A percentile compares a stretch with the other conserved stretches of the same genome.
phyloP scores from a whole-genome alignment of 371 early-diverging fungal genomes.

The Mucor indicus region DNA sequence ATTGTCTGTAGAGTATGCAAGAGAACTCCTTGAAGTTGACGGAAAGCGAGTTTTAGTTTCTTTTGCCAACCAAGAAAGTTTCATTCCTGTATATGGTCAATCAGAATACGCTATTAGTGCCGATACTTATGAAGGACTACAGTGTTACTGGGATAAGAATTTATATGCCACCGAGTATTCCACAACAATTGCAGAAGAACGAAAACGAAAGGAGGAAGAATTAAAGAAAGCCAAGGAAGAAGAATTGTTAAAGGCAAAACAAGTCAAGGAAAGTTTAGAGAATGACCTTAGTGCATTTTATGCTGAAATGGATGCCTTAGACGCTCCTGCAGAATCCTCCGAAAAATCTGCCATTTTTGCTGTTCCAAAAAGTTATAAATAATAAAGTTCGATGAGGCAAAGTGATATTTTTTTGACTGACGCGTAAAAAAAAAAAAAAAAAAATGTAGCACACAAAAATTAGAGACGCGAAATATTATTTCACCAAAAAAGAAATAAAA shows the following conservation, averaged over 20 bases:
- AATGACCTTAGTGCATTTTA: slow-evolving; percentile 48
- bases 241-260: slow-evolving; percentile 12
- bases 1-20: slow-evolving; percentile 23
- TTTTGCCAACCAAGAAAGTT: slow-evolving; percentile 48
- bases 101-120: slow-evolving; percentile 44
- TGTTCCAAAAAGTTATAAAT: slow-evolving; percentile 42
- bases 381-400: too few species aligned
- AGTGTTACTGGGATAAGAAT: slow-evolving; percentile 55
- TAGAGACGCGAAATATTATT: background rate
- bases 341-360: slow-evolving; percentile 36
- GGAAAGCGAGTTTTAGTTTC: slow-evolving; percentile 27
- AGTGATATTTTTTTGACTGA: too few species aligned
- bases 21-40: slow-evolving; percentile 38
- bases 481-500: background rate
- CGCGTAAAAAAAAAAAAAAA: slow-evolving; percentile 1
- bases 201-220: slow-evolving; percentile 21
- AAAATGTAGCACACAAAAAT: background rate
- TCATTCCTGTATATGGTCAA: slow-evolving; percentile 50
- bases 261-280: slow-evolving; percentile 24
- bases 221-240: slow-evolving; percentile 20
- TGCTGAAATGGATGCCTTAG: slow-evolving; percentile 41
- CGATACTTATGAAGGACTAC: slow-evolving; percentile 29
- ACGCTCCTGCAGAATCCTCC: slow-evolving; percentile 19
- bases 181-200: slow-evolving; percentile 19
- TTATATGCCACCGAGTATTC: slow-evolving; percentile 44